Evolutionary conservation across 2,329 filamentous ascomycete genomes (phyloP).

Genomic region (Magnaporthiopsis rhizophila): DNA sequence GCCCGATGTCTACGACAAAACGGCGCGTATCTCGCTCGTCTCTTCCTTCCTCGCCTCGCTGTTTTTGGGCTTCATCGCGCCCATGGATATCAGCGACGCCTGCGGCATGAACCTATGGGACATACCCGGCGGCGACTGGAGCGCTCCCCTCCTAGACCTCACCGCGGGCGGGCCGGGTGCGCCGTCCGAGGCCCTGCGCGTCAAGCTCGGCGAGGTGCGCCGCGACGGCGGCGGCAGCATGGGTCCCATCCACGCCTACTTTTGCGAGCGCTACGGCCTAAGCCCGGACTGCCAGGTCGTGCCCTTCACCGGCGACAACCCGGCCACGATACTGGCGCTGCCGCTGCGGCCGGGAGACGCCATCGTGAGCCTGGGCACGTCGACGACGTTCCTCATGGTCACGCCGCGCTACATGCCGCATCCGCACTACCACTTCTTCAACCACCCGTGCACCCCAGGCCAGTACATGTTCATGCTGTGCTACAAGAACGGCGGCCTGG

Average conservation of each 20-base stretch:
- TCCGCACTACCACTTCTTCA: conserved; percentile 93
- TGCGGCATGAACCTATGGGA: conserved; percentile 98
- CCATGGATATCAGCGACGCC: conserved; percentile 88
- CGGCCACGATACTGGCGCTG: conserved; percentile 84
- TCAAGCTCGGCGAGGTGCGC: conserved; percentile 73
- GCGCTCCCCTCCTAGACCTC: conserved; percentile 65
- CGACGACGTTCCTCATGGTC: conserved; percentile 95
- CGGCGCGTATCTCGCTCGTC: conserved; percentile 81
- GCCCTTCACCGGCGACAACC: conserved; percentile 93
- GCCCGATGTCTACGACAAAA: conserved; percentile 72
- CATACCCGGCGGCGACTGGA: conserved; percentile 66
- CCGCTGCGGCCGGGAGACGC: conserved; percentile 83
- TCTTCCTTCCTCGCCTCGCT: conserved; percentile 92
- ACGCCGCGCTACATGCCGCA: conserved; percentile 87
- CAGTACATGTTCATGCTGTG: conserved; percentile 99
- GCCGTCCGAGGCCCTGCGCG: conserved; percentile 53
- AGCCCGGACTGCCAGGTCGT: conserved; percentile 64
- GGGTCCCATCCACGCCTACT: conserved; percentile 71
- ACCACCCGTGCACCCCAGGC: conserved; percentile 82
- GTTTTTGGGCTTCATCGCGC: conserved; percentile 76
- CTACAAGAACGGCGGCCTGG: conserved; percentile 96
- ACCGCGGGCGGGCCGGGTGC: conserved; percentile 56
- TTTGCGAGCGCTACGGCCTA: conserved; percentile 72
- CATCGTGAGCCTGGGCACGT: conserved; percentile 90
- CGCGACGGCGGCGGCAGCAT: conserved; percentile 74